These are phyloP conservation scores for Neolentinus lepideus DNA, from an alignment of 1,284 basidiomycete species.

Conservation along the genomic window DNA sequence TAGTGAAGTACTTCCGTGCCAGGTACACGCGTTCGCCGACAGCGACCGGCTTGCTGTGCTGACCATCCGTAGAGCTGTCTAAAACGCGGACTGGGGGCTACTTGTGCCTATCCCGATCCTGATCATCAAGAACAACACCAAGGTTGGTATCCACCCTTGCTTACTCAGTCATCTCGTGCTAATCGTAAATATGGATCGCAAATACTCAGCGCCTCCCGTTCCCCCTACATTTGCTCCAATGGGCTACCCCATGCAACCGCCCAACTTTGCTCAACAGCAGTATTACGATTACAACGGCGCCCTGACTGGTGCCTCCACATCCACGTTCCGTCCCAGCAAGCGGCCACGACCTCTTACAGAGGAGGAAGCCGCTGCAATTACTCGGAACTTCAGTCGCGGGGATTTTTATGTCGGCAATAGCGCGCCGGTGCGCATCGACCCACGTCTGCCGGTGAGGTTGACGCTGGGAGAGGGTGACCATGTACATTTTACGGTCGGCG, in stretches of 20 bases:
- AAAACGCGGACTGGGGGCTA: conserved; percentile 61
- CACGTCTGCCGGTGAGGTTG: conserved; percentile 64
- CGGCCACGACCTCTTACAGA: conserved; percentile 70
- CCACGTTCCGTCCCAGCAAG: conserved; percentile 68
- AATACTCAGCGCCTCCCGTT: conserved; percentile 21
- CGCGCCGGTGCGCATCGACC: conserved; percentile 72
- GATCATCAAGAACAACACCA: conserved; percentile 43
- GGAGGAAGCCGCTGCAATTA: conserved; percentile 73
- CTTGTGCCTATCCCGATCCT: conserved; percentile 72
- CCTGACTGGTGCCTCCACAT: conserved; percentile 57
- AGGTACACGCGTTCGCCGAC: conserved; percentile 32
- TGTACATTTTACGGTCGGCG: conserved; percentile 71
- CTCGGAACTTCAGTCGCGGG: conserved; percentile 67
- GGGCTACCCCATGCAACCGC: conserved; percentile 25
- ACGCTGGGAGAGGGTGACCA: conserved; percentile 74
- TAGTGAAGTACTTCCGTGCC: conserved; percentile 71
- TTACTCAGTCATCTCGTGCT: neutral
- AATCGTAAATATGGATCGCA: neutral
- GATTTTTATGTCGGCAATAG: conserved; percentile 74
- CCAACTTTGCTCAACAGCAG: conserved; percentile 44
- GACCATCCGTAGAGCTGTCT: conserved; percentile 54
- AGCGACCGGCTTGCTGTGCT: conserved; percentile 7
- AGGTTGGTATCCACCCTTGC: conserved; percentile 30
- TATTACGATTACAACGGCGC: conserved; percentile 72
- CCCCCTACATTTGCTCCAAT: conserved; percentile 22